Percentiles rank a stretch among this genome's conserved stretches.
Conservation (phyloP, 257 asterid species). For the Rauvolfia tetraphylla region DNA sequence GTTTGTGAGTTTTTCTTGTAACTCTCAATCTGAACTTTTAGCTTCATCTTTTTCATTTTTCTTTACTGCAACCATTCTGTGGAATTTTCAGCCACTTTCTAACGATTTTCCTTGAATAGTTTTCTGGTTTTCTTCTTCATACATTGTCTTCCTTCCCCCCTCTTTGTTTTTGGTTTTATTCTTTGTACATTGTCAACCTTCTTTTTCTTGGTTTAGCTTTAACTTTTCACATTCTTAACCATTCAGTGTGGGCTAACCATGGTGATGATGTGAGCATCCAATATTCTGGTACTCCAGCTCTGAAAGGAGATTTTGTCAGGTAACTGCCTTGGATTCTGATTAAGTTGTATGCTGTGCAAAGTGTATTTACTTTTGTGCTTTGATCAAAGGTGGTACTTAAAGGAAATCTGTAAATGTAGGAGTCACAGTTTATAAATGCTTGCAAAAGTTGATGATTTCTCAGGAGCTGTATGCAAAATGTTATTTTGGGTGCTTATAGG, state of each 20-base stretch:
- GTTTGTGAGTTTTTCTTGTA: conserved; percentile 43
- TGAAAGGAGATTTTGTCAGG: conserved; percentile 99
- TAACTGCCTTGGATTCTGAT: conserved; percentile 17
- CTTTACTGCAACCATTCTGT: neutral
- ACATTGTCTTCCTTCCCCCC: neutral
- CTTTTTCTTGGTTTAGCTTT: conserved; percentile 21
- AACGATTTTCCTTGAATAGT: neutral
- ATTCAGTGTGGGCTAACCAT: conserved; percentile 90
- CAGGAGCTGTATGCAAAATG: neutral
- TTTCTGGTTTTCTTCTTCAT: neutral
- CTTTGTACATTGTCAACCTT: neutral
- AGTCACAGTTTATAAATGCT: neutral
- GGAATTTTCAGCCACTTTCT: neutral
- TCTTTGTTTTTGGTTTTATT: conserved; percentile 18
- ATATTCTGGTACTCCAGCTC: conserved; percentile 92
- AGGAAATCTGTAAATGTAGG: neutral
- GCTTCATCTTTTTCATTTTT: neutral
- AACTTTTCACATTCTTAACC: conserved; percentile 11
- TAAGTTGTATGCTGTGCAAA: neutral
- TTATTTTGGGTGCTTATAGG: neutral
- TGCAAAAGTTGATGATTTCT: neutral
- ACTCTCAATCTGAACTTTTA: neutral
- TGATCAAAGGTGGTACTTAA: neutral
- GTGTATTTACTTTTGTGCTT: conserved; percentile 1
- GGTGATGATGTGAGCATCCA: conserved; percentile 97